Evolutionary conservation across 805 yeast genomes (phyloP), one percentile per base, ranked within the genome.

Genomic region (Schwanniomyces occidentalis): DNA sequence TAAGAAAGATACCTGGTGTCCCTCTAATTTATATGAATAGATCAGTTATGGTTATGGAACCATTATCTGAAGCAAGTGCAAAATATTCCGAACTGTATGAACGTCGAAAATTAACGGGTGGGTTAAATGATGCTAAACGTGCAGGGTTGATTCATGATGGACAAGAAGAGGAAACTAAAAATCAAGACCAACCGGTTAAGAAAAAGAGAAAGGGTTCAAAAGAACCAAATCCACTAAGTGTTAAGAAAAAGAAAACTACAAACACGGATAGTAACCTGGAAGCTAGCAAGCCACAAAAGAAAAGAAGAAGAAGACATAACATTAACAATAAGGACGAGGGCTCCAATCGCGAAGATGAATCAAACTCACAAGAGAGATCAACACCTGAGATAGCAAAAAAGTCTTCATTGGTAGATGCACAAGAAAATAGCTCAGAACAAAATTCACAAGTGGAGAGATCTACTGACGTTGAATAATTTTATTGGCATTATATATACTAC

Each of bases 21-120:
- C 99, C 99, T 1, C 60, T 93, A 45, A 67, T 91, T 7, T 90
- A 85, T 57, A 80, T 93, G 78, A 82, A 85, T 52, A 73, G 96
- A 41, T 79, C 96, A 1, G 99, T 93, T 12, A 86, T 93, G 91
- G 81, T 93, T 17, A 80, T 93, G 93, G 99, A 93, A 61, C 96
- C 97, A 6, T 65, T 89, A 46, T 85, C 95, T 34, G 75, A 73
- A 24, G 85, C 86, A 5, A 83, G 91, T 27, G 46, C 54, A 10
- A 49, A 48, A 21, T 60, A 45, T 19, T 56, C 70, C 2, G 46
- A 52, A n/a, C 48, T 59, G 18, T 65, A 72, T 25, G 99, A 93
- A 59, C 56, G 64, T 1, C 68, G 71, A 28, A 93, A 93, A 51
- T 68, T 93, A 33, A 76, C 76, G 3, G 75, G 73, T 16, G 98